Base-by-base conservation (phyloP, 495 filamentous ascomycete genomes). In the Tuber aestivum region DNA sequence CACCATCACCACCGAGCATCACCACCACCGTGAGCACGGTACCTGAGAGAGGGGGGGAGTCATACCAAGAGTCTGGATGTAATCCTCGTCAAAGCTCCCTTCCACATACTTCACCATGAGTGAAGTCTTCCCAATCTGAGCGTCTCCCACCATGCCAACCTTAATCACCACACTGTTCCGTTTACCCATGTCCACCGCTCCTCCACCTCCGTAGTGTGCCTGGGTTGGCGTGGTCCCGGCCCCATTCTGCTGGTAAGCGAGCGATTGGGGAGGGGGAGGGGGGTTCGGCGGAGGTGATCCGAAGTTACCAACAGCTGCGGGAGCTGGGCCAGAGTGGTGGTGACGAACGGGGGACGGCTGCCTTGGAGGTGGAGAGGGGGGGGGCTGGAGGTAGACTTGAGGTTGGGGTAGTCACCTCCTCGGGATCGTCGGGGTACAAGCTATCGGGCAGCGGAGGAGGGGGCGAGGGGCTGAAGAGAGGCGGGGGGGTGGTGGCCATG, bases 81-180 rank as follows among this genome's bases (percentile, higher is more conserved):
- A 99, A 85, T 99, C 95, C 85, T 99, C 95, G 84, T 99, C 95
- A 93, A 96, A 99, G 84, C 93, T 97, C 38, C 95, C 95, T 85
- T 99, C 95, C 50, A 99, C 95, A 81, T 99, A 99, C 85, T 99
- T 99, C 72, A 99, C 95, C 95, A 99, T 99, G 83, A 99, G 84
- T 79, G 94, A 97, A 6, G 95, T 99, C 87, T 99, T 99, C 76
- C 95, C 95, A 80, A 99, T 99, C 84, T 99, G 95, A 74, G 95
- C 95, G 87, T 99, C 95, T 72, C 95, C 95, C 41, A 99, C 95
- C 96, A 99, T 99, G 75, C 95, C 95, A 69, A 99, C 95, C 84
- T 99, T 99, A 86, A 99, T 97, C 56, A 99, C 95, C 20, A 99
- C 96, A 77, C 93, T 94, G 82, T 92, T 93, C 83, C 93, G 93